Evolutionary conservation across 352 stramenopile species (phyloP).

Genomic region (Thraustotheca clavata): DNA sequence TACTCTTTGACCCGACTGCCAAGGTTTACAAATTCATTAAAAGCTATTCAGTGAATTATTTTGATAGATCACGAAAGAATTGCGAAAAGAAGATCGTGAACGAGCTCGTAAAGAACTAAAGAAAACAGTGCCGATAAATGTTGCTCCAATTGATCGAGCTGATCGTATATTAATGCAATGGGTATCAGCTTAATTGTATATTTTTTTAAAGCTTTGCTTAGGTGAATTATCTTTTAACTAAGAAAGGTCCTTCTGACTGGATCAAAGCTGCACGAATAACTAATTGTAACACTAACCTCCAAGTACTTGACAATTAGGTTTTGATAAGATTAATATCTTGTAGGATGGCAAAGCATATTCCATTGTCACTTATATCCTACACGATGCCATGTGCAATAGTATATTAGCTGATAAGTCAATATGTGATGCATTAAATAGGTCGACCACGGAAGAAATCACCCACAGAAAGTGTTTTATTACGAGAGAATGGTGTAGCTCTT

Average conservation of each 20-base stretch:
- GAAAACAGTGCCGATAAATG: neutral
- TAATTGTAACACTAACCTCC: conserved; percentile 60
- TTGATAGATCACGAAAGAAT: neutral
- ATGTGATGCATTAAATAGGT: conserved; percentile 27
- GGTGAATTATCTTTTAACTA: conserved; percentile 38
- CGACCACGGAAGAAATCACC: conserved; percentile 25
- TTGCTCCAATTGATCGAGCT: conserved; percentile 46
- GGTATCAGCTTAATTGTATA: conserved; percentile 24
- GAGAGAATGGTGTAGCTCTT: conserved; percentile 71
- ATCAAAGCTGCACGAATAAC: conserved; percentile 36
- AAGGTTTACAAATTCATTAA: conserved; percentile 31
- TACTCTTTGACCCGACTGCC: conserved; percentile 57
- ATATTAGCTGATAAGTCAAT: conserved; percentile 23
- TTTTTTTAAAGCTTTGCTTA: neutral
- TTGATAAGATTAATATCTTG: neutral
- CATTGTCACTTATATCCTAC: conserved; percentile 51
- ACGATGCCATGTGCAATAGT: conserved; percentile 53
- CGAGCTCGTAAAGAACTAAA: neutral
- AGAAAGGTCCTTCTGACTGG: conserved; percentile 42
- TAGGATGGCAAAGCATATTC: conserved; percentile 45
- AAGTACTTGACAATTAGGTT: neutral
- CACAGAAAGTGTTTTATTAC: conserved; percentile 46
- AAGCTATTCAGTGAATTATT: neutral
- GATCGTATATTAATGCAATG: conserved; percentile 69
- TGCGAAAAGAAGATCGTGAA: neutral